phyloP scores from a whole-genome alignment of 2,329 filamentous ascomycete species.

The Plenodomus biglobosus region DNA sequence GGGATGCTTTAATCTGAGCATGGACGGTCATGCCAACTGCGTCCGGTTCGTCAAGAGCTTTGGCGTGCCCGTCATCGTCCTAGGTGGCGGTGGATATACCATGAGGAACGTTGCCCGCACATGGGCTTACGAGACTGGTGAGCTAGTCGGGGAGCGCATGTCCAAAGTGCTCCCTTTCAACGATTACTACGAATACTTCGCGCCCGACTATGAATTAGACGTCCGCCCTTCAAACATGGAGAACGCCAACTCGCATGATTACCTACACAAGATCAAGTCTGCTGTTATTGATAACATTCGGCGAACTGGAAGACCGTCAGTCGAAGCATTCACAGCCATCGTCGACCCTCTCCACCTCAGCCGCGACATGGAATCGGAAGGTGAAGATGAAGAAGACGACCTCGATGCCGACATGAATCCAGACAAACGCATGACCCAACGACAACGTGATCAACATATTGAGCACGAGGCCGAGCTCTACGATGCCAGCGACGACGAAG shows the following conservation, averaged over 20 bases:
- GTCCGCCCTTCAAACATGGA: conserved; percentile 73
- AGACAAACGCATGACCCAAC: conserved; percentile 78
- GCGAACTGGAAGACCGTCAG: conserved; percentile 62
- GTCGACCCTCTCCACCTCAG: conserved; percentile 54
- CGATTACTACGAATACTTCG: conserved; percentile 87
- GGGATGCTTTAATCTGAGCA: conserved; percentile 70
- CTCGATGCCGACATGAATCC: conserved; percentile 84
- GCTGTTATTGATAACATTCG: conserved; percentile 69
- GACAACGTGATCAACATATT: conserved; percentile 77
- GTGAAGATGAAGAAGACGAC: conserved; percentile 64
- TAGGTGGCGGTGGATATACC: conserved; percentile 69
- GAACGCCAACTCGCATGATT: conserved; percentile 68
- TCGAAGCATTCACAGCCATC: conserved; percentile 54
- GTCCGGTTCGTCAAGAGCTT: conserved; percentile 70
- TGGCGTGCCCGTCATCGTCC: conserved; percentile 64
- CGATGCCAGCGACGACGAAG: conserved; percentile 83
- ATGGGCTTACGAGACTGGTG: conserved; percentile 69
- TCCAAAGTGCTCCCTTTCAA: conserved; percentile 85
- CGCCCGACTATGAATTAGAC: conserved; percentile 69
- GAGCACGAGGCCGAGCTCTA: conserved; percentile 74
- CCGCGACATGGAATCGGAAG: conserved; percentile 64
- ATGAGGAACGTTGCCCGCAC: conserved; percentile 67
- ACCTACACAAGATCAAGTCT: conserved; percentile 66
- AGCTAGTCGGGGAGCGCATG: conserved; percentile 82
- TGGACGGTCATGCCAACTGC: conserved; percentile 70